phyloP scores from a whole-genome alignment of 1,139 yeast species.

The Pichia sp. region DNA sequence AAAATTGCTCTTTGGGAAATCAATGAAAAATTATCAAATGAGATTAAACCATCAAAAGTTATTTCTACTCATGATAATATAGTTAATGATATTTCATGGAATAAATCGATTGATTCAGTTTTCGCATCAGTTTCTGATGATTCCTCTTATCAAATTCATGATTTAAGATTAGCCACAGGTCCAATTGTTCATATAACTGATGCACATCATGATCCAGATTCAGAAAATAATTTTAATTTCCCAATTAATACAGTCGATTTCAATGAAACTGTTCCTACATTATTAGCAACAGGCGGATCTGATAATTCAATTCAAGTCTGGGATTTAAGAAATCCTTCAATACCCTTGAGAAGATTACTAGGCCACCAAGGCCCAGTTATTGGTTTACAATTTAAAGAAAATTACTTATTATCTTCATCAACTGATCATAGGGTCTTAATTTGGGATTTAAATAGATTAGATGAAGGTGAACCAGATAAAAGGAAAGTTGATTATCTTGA shows the following conservation, averaged over 20 bases:
- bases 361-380: slow-evolving; percentile 39
- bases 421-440: slow-evolving; percentile 43
- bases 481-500: slow-evolving; percentile 37
- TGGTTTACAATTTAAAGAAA: slow-evolving; percentile 30
- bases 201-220: slow-evolving; percentile 33
- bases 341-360: slow-evolving; percentile 43
- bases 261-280: slow-evolving; percentile 37
- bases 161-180: slow-evolving; percentile 42
- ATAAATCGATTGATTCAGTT: slow-evolving; percentile 37
- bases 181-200: slow-evolving; percentile 40
- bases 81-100: slow-evolving; percentile 56
- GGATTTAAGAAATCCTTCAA: slow-evolving; percentile 43
- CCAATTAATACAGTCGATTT: slow-evolving; percentile 43
- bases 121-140: slow-evolving; percentile 77
- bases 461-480: slow-evolving; percentile 38
- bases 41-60: slow-evolving; percentile 35
- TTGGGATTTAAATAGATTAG: slow-evolving; percentile 46
- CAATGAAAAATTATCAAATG: slow-evolving; percentile 23
- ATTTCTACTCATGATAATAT: slow-evolving; percentile 45
- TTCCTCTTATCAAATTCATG: slow-evolving; percentile 59
- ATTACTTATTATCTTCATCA: slow-evolving; percentile 42
- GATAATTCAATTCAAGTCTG: slow-evolving; percentile 46
- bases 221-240: slow-evolving; percentile 11
- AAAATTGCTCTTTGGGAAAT: slow-evolving; percentile 69
- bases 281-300: slow-evolving; percentile 49